phyloP scores from a whole-genome alignment of 2,329 filamentous ascomycete species.

The Huntiella abstrusa region DNA sequence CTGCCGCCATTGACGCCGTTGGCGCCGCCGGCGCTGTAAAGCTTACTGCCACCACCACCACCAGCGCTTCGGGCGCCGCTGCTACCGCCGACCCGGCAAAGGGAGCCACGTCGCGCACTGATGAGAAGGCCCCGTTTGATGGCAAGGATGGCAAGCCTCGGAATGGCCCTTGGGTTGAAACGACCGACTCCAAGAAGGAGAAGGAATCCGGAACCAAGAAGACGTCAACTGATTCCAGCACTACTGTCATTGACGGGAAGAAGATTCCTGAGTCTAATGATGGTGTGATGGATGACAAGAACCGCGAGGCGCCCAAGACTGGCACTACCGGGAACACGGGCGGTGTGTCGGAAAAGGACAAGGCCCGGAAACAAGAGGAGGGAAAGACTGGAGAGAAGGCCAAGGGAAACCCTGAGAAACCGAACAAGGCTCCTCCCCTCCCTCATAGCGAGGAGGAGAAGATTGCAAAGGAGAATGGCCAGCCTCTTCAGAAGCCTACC shows the following conservation, averaged over 20 bases:
- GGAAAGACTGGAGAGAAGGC: slow-evolving; percentile 43
- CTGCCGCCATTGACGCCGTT: neutral
- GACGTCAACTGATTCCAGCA: slow-evolving; percentile 24
- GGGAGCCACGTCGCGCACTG: slow-evolving; percentile 13
- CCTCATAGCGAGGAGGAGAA: slow-evolving; percentile 67
- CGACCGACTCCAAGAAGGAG: slow-evolving; percentile 20
- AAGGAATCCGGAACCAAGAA: slow-evolving; percentile 18
- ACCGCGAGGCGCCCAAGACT: slow-evolving; percentile 55
- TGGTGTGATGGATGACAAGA: slow-evolving; percentile 84
- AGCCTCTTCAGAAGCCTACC: slow-evolving; percentile 16
- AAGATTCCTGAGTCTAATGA: slow-evolving; percentile 47
- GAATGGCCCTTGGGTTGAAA: slow-evolving; percentile 59
- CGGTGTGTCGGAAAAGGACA: slow-evolving; percentile 74
- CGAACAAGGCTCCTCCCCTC: slow-evolving; percentile 68
- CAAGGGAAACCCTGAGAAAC: slow-evolving; percentile 61
- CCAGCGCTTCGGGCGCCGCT: neutral
- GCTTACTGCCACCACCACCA: neutral
- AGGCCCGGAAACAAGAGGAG: slow-evolving; percentile 51
- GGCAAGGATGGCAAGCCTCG: slow-evolving; percentile 89
- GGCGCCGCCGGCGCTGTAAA: neutral
- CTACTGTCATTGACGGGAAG: slow-evolving; percentile 37
- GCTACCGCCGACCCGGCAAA: slow-evolving; percentile 3
- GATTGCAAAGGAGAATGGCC: slow-evolving; percentile 24
- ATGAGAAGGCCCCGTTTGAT: slow-evolving; percentile 74
- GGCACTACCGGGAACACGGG: slow-evolving; percentile 80